Percentiles rank a stretch among this genome's conserved stretches.
phyloP scores from a whole-genome alignment of 129 eudicot species.

The Arctium lappa region DNA sequence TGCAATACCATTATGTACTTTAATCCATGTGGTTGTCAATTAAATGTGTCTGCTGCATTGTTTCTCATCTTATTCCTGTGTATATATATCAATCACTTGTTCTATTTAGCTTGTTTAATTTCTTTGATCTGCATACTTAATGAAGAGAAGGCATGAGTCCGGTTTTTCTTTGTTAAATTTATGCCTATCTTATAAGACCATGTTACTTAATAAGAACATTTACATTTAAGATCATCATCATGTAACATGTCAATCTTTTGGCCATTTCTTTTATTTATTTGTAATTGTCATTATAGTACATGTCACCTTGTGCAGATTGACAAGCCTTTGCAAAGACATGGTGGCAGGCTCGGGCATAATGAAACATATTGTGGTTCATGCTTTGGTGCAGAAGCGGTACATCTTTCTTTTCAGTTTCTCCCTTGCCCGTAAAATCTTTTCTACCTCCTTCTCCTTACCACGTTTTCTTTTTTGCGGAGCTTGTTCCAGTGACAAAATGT shows the following conservation, averaged over 20 bases:
- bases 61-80: background rate
- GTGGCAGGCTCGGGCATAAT: conserved; percentile 93
- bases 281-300: background rate
- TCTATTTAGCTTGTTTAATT: background rate
- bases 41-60: background rate
- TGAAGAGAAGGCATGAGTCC: background rate
- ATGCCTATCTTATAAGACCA: background rate
- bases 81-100: background rate
- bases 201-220: background rate
- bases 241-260: conserved; percentile 14
- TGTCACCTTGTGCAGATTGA: conserved; percentile 51
- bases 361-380: conserved; percentile 98
- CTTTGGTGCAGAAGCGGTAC: conserved; percentile 95
- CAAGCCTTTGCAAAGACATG: conserved; percentile 95
- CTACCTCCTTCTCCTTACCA: background rate
- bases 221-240: conserved; percentile 4
- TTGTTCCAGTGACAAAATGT: background rate
- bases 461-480: background rate
- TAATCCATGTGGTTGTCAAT: background rate
- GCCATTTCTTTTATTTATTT: background rate
- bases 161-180: background rate
- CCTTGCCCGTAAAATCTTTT: background rate
- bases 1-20: conserved; percentile 11
- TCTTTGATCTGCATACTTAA: background rate
- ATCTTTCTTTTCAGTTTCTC: background rate